Evolutionary conservation across 495 filamentous ascomycete species (phyloP), one percentile per base, ranked within the genome.

Genomic region (Penicillium paradoxum): DNA sequence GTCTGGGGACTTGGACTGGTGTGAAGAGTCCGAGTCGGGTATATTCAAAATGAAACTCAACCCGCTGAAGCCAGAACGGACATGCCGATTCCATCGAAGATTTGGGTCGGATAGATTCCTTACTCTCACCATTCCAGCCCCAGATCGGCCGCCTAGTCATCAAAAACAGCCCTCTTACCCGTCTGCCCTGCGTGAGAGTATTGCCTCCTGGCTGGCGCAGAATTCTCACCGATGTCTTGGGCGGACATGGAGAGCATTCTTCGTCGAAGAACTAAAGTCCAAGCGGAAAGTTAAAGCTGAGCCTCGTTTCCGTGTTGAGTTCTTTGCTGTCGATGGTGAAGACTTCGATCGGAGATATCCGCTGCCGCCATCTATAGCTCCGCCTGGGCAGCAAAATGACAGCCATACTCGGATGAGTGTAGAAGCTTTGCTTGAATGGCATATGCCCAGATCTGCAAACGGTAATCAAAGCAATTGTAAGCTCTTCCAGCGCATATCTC

Each of bases 321-420:
- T 83, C 44, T 83, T 84, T 54, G 81, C 81, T 13, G 63, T 77
- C 27, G 66, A 76, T 47, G 79, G 79, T 1, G 33, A 58, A 15
- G 74, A 75, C 44, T 79, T 79, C 38, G 39, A 52, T 30, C 58
- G 50, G n/a, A 49, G 38, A 19, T 18, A 32, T 13, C 38, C 7
- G 2, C 5, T 21, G 3, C 36, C 60, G 6, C 47, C 55, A 10
- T 11, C 39, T 21, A 40, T 66, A 14, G 41, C 64, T 21, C 55
- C 72, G 2, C 36, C 56, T 15, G 61, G 54, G 29, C 45, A 64
- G 45, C 62, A 58, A 36, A 64, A 49, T 52, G 57, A 58, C 14
- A 52, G 42, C 13, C 73, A 70, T 45, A 66, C 69, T 6, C 51
- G 45, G 9, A 77, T 79, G 69, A 67, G 49, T 0, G 51, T 78